Conservation (phyloP, 1,284 basidiomycete species). For the Ganoderma lingzhi region DNA sequence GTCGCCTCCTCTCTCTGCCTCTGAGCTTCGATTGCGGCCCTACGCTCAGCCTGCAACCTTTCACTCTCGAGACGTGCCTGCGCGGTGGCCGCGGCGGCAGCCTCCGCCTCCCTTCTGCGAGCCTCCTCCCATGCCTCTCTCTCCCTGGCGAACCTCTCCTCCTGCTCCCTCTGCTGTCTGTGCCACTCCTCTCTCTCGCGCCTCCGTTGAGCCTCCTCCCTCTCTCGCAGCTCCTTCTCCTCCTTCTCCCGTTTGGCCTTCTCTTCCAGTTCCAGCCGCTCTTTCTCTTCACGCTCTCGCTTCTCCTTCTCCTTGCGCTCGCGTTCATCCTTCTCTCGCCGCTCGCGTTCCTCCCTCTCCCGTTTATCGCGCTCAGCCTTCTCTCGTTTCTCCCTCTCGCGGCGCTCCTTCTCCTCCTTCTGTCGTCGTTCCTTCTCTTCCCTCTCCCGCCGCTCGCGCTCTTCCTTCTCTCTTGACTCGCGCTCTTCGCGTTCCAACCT, state of each 20-base stretch:
- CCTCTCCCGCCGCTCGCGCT: conserved; percentile 27
- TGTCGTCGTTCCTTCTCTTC: conserved; percentile 43
- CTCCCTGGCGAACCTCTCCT: conserved; percentile 21
- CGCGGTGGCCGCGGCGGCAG: conserved; percentile 10
- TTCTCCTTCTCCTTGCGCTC: conserved; percentile 27
- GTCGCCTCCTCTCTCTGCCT: conserved; percentile 11
- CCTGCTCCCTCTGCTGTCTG: conserved; percentile 17
- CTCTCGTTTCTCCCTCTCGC: conserved; percentile 35
- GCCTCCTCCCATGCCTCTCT: conserved; percentile 27
- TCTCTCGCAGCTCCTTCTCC: conserved; percentile 14
- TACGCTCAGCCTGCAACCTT: conserved; percentile 11
- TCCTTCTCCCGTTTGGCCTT: conserved; percentile 22
- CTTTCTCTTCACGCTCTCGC: conserved; percentile 19
- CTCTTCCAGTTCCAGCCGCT: conserved; percentile 23
- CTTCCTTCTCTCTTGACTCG: conserved; percentile 20
- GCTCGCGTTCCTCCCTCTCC: conserved; percentile 36
- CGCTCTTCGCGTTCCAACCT: conserved; percentile 38
- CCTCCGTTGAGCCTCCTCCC: conserved; percentile 15
- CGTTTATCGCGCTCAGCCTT: conserved; percentile 34
- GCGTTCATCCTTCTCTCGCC: conserved; percentile 24
- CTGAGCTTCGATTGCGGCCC: conserved; percentile 30
- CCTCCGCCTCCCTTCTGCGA: conserved; percentile 18
- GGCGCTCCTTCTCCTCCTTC: conserved; percentile 37
- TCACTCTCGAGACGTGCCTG: conserved; percentile 21
- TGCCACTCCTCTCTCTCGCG: conserved; percentile 22